phyloP scores from a whole-genome alignment of 2,329 filamentous ascomycete genomes.

The Fusarium sp. region DNA sequence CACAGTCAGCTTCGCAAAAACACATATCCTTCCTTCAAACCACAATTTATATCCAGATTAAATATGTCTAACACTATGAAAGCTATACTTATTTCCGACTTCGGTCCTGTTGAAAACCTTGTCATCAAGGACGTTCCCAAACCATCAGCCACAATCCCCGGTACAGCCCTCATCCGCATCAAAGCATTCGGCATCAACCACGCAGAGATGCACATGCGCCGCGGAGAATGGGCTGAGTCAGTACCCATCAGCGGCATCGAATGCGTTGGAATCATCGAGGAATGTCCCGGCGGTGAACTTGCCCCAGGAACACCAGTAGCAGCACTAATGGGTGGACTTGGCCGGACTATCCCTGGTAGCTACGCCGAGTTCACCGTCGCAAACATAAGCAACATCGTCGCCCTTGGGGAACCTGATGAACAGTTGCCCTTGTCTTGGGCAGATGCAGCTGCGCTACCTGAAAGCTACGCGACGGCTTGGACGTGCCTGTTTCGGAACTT shows the following conservation, averaged over 20 bases:
- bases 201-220: neutral
- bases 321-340: neutral
- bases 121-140: neutral
- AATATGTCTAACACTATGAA: neutral
- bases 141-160: neutral
- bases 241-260: neutral
- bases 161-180: neutral
- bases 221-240: neutral
- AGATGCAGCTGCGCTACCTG: neutral
- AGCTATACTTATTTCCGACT: neutral
- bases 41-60: neutral
- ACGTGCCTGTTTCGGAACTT: neutral
- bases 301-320: fast-evolving
- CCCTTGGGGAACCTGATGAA: neutral
- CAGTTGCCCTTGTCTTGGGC: neutral
- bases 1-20: neutral
- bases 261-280: neutral
- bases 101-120: neutral
- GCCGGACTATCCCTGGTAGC: neutral
- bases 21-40: neutral
- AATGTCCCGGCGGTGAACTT: neutral
- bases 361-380: neutral
- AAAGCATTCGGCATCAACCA: neutral
- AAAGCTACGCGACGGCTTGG: neutral
- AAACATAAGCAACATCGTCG: neutral